phyloP scores from a whole-genome alignment of 1,139 yeast genomes.

The Eremothecium sinecaudum region DNA sequence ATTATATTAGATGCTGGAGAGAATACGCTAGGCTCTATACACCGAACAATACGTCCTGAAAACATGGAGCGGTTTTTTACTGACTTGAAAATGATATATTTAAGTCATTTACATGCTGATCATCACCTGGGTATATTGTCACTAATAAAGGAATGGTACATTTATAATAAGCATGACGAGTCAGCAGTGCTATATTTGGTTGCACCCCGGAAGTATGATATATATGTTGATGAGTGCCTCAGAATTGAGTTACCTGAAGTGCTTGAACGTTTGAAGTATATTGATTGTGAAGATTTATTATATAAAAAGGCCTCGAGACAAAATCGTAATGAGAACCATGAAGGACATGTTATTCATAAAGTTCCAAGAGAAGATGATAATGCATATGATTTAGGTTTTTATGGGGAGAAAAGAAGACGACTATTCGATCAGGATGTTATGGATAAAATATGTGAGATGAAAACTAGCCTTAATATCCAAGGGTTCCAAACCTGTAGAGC shows the following conservation, averaged over 20 bases:
- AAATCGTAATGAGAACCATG: neutral
- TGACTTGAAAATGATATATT: slow-evolving; percentile 56
- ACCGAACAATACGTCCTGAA: slow-evolving; percentile 49
- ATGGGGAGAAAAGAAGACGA: slow-evolving; percentile 10
- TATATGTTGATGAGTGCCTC: slow-evolving; percentile 65
- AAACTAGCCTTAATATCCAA: slow-evolving; percentile 26
- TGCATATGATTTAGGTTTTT: neutral
- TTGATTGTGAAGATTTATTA: slow-evolving; percentile 61
- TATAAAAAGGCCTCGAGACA: slow-evolving; percentile 2
- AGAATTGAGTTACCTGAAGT: slow-evolving; percentile 40
- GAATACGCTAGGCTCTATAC: slow-evolving; percentile 68
- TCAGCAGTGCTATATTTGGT: slow-evolving; percentile 43
- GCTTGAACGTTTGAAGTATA: slow-evolving; percentile 42
- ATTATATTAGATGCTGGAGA: slow-evolving; percentile 87
- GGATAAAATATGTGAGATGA: slow-evolving; percentile 21
- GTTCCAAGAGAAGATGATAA: neutral
- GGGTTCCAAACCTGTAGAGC: slow-evolving; percentile 60
- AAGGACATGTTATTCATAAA: neutral
- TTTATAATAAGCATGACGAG: slow-evolving; percentile 26
- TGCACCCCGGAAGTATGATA: slow-evolving; percentile 66
- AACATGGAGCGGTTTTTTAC: slow-evolving; percentile 33
- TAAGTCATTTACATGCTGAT: slow-evolving; percentile 94
- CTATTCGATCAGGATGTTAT: slow-evolving; percentile 15
- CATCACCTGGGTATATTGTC: slow-evolving; percentile 84
- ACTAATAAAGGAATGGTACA: slow-evolving; percentile 61